Evolutionary conservation across 2,329 filamentous ascomycete genomes (phyloP).

Genomic region (Fonsecaea pedrosoi): DNA sequence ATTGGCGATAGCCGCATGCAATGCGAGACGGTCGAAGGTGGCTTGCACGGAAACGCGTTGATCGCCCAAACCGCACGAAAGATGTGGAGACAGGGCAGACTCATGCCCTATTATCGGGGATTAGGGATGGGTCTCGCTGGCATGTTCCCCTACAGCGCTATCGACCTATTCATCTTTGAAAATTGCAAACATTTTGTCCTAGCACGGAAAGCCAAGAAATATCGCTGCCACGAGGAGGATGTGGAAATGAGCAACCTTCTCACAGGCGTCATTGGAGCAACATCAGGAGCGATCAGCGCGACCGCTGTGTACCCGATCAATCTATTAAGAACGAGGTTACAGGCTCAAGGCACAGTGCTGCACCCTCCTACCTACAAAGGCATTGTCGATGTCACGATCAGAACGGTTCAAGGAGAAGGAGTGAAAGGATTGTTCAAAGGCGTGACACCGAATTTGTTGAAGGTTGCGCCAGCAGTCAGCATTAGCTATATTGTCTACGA

Average conservation of each 20-base stretch:
- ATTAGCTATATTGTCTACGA: slow-evolving; percentile 96
- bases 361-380: slow-evolving; percentile 90
- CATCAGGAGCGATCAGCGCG: slow-evolving; percentile 89
- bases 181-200: slow-evolving; percentile 80
- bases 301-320: slow-evolving; percentile 96
- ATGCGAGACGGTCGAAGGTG: slow-evolving; percentile 88
- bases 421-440: slow-evolving; percentile 90
- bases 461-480: slow-evolving; percentile 93
- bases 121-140: slow-evolving; percentile 91
- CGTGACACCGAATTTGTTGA: slow-evolving; percentile 90
- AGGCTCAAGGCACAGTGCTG: slow-evolving; percentile 92
- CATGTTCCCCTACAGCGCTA: slow-evolving; percentile 97
- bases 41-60: slow-evolving; percentile 80
- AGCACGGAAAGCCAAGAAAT: slow-evolving; percentile 70
- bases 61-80: slow-evolving; percentile 82
- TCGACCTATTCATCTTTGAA: slow-evolving; percentile 95
- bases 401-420: slow-evolving; percentile 84
- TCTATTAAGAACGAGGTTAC: slow-evolving; percentile 85
- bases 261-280: slow-evolving; percentile 87
- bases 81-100: slow-evolving; percentile 79
- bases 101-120: slow-evolving; percentile 84
- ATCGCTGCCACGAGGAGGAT: slow-evolving; percentile 81
- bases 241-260: slow-evolving; percentile 79
- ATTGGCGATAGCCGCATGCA: slow-evolving; percentile 71
- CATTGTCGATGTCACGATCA: slow-evolving; percentile 84